Evolutionary conservation across 2,329 filamentous ascomycete species (phyloP).

Genomic region (Gnomoniopsis sp.): DNA sequence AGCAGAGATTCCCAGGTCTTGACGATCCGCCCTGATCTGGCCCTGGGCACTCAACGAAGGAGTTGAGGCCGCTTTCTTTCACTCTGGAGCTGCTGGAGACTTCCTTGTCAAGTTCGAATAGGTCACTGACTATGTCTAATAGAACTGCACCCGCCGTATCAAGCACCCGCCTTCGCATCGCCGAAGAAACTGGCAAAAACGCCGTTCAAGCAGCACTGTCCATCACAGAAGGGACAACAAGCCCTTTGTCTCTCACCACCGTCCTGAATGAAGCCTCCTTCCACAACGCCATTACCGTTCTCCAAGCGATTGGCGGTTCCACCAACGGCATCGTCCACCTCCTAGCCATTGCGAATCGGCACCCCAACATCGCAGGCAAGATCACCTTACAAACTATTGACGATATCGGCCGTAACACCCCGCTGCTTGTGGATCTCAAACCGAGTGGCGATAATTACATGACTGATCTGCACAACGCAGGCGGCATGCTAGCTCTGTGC

Average conservation of each 20-base stretch:
- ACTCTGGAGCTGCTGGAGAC: neutral
- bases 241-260: slow-evolving; percentile 56
- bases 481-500: slow-evolving; percentile 78
- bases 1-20: no score
- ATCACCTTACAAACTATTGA: slow-evolving; percentile 79
- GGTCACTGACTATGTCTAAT: neutral
- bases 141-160: slow-evolving; percentile 71
- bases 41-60: neutral
- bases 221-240: slow-evolving; percentile 44
- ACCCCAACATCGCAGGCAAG: slow-evolving; percentile 58
- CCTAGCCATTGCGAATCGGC: slow-evolving; percentile 77
- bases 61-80: neutral
- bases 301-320: slow-evolving; percentile 80
- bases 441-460: slow-evolving; percentile 85
- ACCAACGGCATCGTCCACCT: slow-evolving; percentile 85
- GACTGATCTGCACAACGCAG: slow-evolving; percentile 85
- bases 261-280: slow-evolving; percentile 69
- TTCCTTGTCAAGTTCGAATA: no score
- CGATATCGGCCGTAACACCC: slow-evolving; percentile 71
- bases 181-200: slow-evolving; percentile 65
- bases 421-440: slow-evolving; percentile 80
- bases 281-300: slow-evolving; percentile 80
- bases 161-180: slow-evolving; percentile 76
- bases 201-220: slow-evolving; percentile 60
- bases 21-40: no score